Evolutionary conservation across 176 grass and related monocot genomes (phyloP).

Genomic region (Avena insularis): DNA sequence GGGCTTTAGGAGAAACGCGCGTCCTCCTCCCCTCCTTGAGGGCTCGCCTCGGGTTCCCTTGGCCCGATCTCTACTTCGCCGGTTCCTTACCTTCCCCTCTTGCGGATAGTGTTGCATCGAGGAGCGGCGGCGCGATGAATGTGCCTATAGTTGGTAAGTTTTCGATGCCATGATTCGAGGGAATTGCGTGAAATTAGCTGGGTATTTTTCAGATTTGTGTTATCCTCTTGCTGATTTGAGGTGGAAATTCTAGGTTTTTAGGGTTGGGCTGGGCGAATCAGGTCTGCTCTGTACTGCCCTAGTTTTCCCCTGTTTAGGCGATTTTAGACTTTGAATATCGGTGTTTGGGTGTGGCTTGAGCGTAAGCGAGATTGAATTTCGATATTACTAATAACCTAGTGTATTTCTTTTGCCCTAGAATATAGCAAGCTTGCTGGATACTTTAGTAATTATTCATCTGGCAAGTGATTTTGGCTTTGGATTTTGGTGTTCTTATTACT

Average conservation of each 20-base stretch:
- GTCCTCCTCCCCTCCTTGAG: constrained; percentile 2
- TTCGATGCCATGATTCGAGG: background rate
- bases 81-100: background rate
- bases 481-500: background rate
- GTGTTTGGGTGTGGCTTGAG: background rate
- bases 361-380: background rate
- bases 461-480: background rate
- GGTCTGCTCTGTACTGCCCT: background rate
- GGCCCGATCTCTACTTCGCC: background rate
- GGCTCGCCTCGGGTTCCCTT: constrained; percentile 12
- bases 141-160: constrained; percentile 81
- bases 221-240: background rate
- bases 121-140: constrained; percentile 70
- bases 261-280: background rate
- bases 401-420: constrained; percentile 11
- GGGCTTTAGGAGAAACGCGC: constrained; percentile 28
- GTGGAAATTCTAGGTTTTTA: constrained; percentile 31
- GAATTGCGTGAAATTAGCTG: background rate
- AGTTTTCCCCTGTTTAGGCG: background rate
- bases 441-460: constrained; percentile 3
- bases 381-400: background rate
- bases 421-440: background rate
- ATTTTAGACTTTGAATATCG: background rate
- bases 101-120: constrained; percentile 8
- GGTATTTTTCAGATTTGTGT: background rate